Percentiles rank a stretch among this genome's conserved stretches.
Conservation (phyloP, 805 yeast genomes). For the Wickerhamiella cacticola region DNA sequence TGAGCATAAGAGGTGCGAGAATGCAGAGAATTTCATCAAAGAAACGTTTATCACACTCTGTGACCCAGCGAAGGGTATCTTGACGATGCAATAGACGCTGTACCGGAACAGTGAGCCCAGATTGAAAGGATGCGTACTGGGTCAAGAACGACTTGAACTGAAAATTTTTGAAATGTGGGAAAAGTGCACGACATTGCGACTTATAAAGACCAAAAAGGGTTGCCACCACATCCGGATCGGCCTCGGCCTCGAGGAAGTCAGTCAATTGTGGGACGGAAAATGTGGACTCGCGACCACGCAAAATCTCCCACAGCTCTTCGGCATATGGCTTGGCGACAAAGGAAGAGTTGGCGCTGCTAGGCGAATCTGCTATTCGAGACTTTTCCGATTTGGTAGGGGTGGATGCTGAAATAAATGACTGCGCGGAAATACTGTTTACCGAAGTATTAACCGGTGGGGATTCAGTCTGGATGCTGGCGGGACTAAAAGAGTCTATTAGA, state of each 20-base stretch:
- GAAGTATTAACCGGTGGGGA: conserved; percentile 7
- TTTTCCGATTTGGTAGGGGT: background rate
- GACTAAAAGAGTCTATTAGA: conserved; percentile 11
- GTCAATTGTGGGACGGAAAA: conserved; percentile 32
- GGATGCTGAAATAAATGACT: background rate
- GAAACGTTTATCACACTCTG: conserved; percentile 52
- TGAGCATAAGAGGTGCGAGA: conserved; percentile 50
- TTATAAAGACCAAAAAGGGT: conserved; percentile 52
- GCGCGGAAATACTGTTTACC: conserved; percentile 2
- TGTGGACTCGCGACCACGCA: conserved; percentile 21
- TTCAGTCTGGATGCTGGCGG: conserved; percentile 7
- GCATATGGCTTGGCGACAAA: background rate
- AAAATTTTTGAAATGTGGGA: conserved; percentile 56
- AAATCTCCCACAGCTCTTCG: conserved; percentile 3
- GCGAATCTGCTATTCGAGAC: background rate
- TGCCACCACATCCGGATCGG: conserved; percentile 47
- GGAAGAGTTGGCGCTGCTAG: background rate
- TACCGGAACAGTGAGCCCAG: conserved; percentile 51
- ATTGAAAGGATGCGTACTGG: conserved; percentile 41
- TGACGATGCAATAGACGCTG: conserved; percentile 44
- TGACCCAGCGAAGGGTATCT: conserved; percentile 47
- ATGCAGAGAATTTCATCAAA: conserved; percentile 45
- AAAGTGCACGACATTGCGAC: conserved; percentile 49
- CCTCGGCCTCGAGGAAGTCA: conserved; percentile 34
- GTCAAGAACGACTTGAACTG: conserved; percentile 49